phyloP scores from a whole-genome alignment of 2,329 filamentous ascomycete genomes.

The Colletotrichum noveboracense region DNA sequence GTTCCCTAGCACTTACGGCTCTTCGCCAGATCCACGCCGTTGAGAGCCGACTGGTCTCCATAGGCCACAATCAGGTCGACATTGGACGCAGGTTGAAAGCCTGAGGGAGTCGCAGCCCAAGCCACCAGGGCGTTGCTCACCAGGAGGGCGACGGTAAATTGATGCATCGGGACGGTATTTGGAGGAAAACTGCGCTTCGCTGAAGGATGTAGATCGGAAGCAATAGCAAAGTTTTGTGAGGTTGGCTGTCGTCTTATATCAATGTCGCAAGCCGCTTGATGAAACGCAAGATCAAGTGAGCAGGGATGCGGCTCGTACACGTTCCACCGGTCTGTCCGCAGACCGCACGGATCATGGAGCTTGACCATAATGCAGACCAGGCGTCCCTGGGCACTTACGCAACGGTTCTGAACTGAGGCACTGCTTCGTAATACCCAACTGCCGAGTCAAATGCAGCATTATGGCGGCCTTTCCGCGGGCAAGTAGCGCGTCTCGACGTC shows the following conservation, averaged over 20 bases:
- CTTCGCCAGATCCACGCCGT: slow-evolving; percentile 42
- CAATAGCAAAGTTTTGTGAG: not conserved
- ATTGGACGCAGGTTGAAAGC: slow-evolving; percentile 43
- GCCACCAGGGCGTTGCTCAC: slow-evolving; percentile 20
- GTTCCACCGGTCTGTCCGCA: not conserved
- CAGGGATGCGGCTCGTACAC: slow-evolving; percentile 2
- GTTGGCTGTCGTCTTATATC: not conserved
- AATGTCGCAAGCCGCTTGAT: not conserved
- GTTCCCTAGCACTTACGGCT: slow-evolving; percentile 30
- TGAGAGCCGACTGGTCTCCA: slow-evolving; percentile 35
- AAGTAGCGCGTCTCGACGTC: not conserved
- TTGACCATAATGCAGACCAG: not conserved
- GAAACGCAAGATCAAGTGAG: not conserved
- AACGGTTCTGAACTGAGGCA: not conserved
- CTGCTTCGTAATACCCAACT: not conserved
- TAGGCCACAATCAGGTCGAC: slow-evolving; percentile 43
- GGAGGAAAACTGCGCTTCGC: not conserved
- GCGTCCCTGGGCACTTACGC: not conserved
- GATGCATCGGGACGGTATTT: not conserved
- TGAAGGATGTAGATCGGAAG: not conserved
- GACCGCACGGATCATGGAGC: not conserved
- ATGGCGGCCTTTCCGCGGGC: not conserved
- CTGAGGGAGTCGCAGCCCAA: slow-evolving; percentile 43
- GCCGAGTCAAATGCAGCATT: not conserved
- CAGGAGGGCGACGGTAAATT: not conserved